Base-by-base conservation (phyloP, 1,284 basidiomycete genomes). In the Omphalotus olearius region DNA sequence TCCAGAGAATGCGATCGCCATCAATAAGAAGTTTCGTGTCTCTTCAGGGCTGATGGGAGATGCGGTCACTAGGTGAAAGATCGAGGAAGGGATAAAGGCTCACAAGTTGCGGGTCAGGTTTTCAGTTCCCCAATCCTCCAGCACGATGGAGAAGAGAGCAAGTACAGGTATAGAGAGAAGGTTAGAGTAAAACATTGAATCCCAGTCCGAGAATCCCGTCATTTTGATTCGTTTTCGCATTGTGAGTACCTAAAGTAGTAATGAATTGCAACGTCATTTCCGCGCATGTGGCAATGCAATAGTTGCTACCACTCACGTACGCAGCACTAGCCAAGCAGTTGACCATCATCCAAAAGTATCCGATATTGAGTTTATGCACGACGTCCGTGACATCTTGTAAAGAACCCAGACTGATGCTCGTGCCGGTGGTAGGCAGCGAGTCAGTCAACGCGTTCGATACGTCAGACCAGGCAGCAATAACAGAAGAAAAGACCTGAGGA, bases 181-280 rank as follows among this genome's bases (percentile, higher is more conserved):
- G 70, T 99, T 99, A 76, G 98, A 98, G 77, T 98, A 99, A 73
- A 94, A 98, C 96, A 99, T 98, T 23, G 95, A 91, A 66, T 99
- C 97, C 95, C 94, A 98, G 66, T 99, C 96, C 56, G 94, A 96
- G 75, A 99, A 99, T 37, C 93, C 93, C n/a, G 93, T 98, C 39
- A 80, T 68, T 75, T 99, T 99, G 77, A 99, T 99, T 54, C 90
- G 82, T 70, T 97, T 98, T 57, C 97, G 85, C 97, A 99, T 99
- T 49, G 90, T 80, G 50, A 99, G 78, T 40, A 95, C 89, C 92
- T 93, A 57, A 18, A 10, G 11, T 5, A 41, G 36, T 26, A 43
- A 43, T 39, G 28, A 2, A 17, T 35, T 42, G 11, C 35, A 40
- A 43, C 45, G 51, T 50, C 41, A 50, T 13, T 50, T 28, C 14